Evolutionary conservation across 2,329 filamentous ascomycete species (phyloP).

Genomic region (Diaporthe velutina): DNA sequence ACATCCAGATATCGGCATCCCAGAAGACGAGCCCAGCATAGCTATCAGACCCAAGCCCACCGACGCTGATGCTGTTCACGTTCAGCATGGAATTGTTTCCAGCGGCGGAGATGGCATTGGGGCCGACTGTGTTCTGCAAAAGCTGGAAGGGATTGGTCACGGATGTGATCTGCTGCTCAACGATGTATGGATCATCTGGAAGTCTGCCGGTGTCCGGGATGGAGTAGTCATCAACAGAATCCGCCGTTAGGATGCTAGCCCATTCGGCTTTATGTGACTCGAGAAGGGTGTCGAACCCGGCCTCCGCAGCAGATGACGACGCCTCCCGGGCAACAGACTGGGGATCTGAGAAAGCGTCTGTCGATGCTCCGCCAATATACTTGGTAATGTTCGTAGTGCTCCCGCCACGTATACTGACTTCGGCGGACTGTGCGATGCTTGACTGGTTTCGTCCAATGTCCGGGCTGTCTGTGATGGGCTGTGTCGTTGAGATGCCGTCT

Average conservation of each 20-base stretch:
- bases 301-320: slow-evolving; percentile 57
- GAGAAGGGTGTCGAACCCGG: slow-evolving; percentile 68
- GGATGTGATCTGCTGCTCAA: slow-evolving; percentile 65
- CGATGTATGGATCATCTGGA: slow-evolving; percentile 67
- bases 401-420: slow-evolving; percentile 65
- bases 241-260: slow-evolving; percentile 69
- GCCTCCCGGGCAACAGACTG: slow-evolving; percentile 67
- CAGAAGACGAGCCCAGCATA: slow-evolving; percentile 37
- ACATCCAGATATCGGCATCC: slow-evolving; percentile 39
- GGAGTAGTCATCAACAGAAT: slow-evolving; percentile 74
- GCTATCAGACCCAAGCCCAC: slow-evolving; percentile 44
- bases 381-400: slow-evolving; percentile 71
- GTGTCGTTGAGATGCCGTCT: slow-evolving; percentile 56
- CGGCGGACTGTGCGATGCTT: slow-evolving; percentile 73
- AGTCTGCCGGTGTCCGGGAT: slow-evolving; percentile 65
- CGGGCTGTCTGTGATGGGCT: slow-evolving; percentile 57
- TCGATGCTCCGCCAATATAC: slow-evolving; percentile 76
- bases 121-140: slow-evolving; percentile 62
- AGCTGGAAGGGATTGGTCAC: slow-evolving; percentile 69
- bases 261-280: slow-evolving; percentile 72
- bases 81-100: slow-evolving; percentile 48
- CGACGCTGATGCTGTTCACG: slow-evolving; percentile 46
- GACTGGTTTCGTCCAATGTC: slow-evolving; percentile 70
- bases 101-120: slow-evolving; percentile 58
- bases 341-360: slow-evolving; percentile 74